These are phyloP conservation scores for Keithomyces neogunnii DNA, from an alignment of 2,329 filamentous ascomycete genomes.

Conservation along the genomic window DNA sequence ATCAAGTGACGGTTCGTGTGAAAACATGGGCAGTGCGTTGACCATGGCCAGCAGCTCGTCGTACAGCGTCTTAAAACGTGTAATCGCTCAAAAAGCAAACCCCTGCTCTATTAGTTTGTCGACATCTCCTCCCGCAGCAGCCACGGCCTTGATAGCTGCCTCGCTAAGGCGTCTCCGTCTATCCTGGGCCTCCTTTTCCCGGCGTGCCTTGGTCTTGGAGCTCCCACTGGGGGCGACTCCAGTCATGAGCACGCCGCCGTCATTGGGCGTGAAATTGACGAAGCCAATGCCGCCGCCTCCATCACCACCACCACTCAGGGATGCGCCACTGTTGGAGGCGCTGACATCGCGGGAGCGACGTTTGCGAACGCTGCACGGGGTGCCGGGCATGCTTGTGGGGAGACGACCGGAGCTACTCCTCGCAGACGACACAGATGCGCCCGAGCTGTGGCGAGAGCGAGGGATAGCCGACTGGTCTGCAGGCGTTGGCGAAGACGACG, in stretches of 20 bases:
- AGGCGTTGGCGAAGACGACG: conserved; percentile 32
- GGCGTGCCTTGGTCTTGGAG: conserved; percentile 86
- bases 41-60: background rate
- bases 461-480: conserved; percentile 14
- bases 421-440: conserved; percentile 25
- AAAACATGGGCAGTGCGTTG: background rate
- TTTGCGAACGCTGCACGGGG: conserved; percentile 31
- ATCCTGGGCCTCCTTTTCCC: conserved; percentile 82
- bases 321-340: conserved; percentile 14
- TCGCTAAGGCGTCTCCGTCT: conserved; percentile 60
- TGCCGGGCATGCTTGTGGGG: conserved; percentile 27
- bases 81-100: conserved; percentile 28
- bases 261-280: conserved; percentile 81
- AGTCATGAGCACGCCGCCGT: conserved; percentile 70
- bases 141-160: conserved; percentile 59
- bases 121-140: conserved; percentile 62
- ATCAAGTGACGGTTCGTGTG: background rate
- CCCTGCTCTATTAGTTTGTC: conserved; percentile 43
- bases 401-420: conserved; percentile 27
- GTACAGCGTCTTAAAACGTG: background rate
- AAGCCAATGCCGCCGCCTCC: conserved; percentile 47
- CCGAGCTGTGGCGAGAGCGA: conserved; percentile 30
- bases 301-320: conserved; percentile 16
- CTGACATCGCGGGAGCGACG: conserved; percentile 28
- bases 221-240: conserved; percentile 88